Evolutionary conservation across 2,329 filamentous ascomycete species (phyloP).

Genomic region (Diplodia mutila): DNA sequence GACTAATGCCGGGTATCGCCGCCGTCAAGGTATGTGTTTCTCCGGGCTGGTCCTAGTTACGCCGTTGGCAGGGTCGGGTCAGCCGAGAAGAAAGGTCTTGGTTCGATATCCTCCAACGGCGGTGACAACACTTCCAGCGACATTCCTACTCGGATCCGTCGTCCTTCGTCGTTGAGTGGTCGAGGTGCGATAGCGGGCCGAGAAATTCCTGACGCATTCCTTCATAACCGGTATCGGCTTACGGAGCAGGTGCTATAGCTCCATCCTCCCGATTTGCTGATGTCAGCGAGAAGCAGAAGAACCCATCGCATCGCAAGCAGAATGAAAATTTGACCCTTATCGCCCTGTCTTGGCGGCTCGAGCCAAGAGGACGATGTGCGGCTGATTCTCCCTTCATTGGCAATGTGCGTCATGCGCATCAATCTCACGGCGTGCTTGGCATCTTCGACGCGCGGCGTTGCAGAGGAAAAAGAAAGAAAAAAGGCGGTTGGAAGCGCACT

Average conservation of each 20-base stretch:
- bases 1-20: conserved; percentile 10
- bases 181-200: background rate
- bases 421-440: background rate
- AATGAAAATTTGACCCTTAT: background rate
- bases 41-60: conserved; percentile 1
- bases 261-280: background rate
- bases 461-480: background rate
- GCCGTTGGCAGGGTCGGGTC: background rate
- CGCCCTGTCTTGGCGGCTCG: background rate
- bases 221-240: background rate
- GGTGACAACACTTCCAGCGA: too few relatives aligned
- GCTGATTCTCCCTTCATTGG: too few relatives aligned
- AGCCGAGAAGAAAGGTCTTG: too few relatives aligned
- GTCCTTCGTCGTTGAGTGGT: too few relatives aligned
- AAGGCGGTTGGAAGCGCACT: too few relatives aligned
- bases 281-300: background rate
- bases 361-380: background rate
- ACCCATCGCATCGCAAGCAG: background rate
- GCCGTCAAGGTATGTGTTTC: conserved; percentile 1
- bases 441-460: background rate
- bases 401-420: background rate
- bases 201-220: background rate
- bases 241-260: background rate
- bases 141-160: too few relatives aligned
- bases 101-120: too few relatives aligned